A percentile compares a stretch with the other conserved stretches of the same genome.
These are phyloP conservation scores for Eimeria tenella DNA, from an alignment of 169 alveolate genomes.

Conservation along the genomic window DNA sequence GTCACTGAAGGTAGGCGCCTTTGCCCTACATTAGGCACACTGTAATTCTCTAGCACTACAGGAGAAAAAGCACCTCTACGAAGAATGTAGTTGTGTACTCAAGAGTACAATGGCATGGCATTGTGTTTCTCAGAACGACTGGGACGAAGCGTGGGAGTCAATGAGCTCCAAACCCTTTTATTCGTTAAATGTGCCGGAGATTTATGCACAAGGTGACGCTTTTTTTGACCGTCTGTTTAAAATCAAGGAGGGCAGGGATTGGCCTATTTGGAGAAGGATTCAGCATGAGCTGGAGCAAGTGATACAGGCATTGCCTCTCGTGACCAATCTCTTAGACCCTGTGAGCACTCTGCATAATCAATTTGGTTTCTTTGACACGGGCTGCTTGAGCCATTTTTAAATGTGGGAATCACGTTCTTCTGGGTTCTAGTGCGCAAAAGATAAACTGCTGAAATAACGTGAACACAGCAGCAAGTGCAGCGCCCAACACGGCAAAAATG, in stretches of 20 bases:
- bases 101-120: too few relatives aligned
- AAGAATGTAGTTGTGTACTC: too few relatives aligned
- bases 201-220: conserved; percentile 59
- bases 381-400: not conserved
- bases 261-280: conserved; percentile 81
- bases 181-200: conserved; percentile 61
- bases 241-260: conserved; percentile 65
- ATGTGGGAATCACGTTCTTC: too few relatives aligned
- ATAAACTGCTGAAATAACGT: not conserved
- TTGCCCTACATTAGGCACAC: not conserved
- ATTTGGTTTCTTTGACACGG: not conserved
- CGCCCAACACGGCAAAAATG: too few relatives aligned
- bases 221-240: conserved; percentile 60
- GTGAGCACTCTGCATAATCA: conserved; percentile 10
- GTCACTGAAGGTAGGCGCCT: conserved; percentile 71
- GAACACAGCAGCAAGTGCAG: too few relatives aligned
- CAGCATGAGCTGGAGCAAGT: conserved; percentile 82
- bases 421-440: too few relatives aligned
- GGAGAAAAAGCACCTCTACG: too few relatives aligned
- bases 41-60: too few relatives aligned
- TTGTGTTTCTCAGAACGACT: conserved; percentile 66
- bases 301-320: conserved; percentile 83
- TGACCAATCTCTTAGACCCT: conserved; percentile 79
- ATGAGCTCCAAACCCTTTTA: conserved; percentile 62
- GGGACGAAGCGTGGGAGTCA: conserved; percentile 77